These are phyloP conservation scores for Gonium pectorale DNA, from an alignment of 139 green algal genomes.

Conservation along the genomic window DNA sequence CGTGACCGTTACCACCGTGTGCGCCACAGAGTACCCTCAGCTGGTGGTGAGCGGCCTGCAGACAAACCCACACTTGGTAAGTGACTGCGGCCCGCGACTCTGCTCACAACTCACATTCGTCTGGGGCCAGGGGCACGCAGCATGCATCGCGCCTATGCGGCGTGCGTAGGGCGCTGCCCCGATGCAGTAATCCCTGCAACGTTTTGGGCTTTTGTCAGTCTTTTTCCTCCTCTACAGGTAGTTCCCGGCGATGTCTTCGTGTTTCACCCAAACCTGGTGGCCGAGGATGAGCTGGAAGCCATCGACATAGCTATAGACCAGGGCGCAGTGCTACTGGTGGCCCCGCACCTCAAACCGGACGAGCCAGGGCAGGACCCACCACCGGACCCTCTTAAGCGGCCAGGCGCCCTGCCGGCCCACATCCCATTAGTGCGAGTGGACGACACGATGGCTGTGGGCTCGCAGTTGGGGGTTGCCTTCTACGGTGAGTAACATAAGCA, in stretches of 20 bases:
- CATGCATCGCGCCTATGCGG: no score
- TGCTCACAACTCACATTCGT: no score
- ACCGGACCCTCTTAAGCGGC: not conserved
- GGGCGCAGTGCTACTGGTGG: slow-evolving; percentile 53
- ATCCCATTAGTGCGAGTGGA: slow-evolving; percentile 64
- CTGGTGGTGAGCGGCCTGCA: slow-evolving; percentile 47
- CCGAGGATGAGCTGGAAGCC: not conserved
- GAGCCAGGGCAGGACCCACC: slow-evolving; percentile 24
- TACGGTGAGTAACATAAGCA: slow-evolving; percentile 65
- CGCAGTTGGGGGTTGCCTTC: slow-evolving; percentile 72
- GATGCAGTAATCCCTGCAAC: no score
- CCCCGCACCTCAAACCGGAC: not conserved
- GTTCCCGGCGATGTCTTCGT: slow-evolving; percentile 1
- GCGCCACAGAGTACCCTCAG: slow-evolving; percentile 41
- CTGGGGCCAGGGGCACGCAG: no score
- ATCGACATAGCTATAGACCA: slow-evolving; percentile 17
- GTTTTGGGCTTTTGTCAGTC: no score
- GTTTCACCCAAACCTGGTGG: slow-evolving; percentile 16
- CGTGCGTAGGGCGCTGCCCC: no score
- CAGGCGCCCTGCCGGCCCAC: slow-evolving; percentile 47
- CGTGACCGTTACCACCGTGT: no score
- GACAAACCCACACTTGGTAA: slow-evolving; percentile 38
- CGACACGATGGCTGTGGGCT: slow-evolving; percentile 52
- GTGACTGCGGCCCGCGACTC: no score
- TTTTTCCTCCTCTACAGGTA: no score